Conservation (phyloP, 768 basidiomycete species). For the Leucocoprinus sp. region DNA sequence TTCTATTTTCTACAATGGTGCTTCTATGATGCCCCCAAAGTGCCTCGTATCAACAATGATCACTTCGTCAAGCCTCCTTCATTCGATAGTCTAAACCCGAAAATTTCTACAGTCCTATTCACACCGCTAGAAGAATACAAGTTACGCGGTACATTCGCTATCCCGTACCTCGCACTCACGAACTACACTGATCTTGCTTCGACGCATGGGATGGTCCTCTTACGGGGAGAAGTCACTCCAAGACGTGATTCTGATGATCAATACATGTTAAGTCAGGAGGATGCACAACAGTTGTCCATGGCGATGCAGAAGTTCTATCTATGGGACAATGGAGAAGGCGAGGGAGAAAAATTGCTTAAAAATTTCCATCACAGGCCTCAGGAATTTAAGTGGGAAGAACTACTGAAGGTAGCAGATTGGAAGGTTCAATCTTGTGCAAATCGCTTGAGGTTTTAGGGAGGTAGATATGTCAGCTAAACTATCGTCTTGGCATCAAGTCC, state of each 20-base stretch:
- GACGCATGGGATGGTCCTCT: slow-evolving; percentile 74
- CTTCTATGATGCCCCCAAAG: slow-evolving; percentile 65
- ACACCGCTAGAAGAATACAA: slow-evolving; percentile 95
- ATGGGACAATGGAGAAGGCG: slow-evolving; percentile 33
- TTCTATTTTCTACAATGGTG: slow-evolving; percentile 89
- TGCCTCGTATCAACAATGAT: slow-evolving; percentile 41
- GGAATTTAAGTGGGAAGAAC: slow-evolving; percentile 75
- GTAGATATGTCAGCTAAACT: too few species aligned
- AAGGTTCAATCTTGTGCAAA: too few species aligned
- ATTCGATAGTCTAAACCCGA: slow-evolving; percentile 32
- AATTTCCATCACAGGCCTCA: slow-evolving; percentile 73
- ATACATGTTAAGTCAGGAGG: slow-evolving; percentile 65
- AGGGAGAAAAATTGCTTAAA: slow-evolving; percentile 39
- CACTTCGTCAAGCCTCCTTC: slow-evolving; percentile 32
- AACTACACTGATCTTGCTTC: slow-evolving; percentile 83
- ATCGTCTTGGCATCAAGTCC: too few species aligned
- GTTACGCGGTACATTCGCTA: slow-evolving; percentile 71
- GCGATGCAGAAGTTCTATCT: slow-evolving; percentile 83
- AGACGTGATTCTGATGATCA: slow-evolving; percentile 33
- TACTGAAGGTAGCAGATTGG: slow-evolving; percentile 47
- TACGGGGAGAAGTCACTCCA: slow-evolving; percentile 88
- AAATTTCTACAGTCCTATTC: slow-evolving; percentile 74
- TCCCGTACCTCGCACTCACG: slow-evolving; percentile 85
- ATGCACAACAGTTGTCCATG: slow-evolving; percentile 78
- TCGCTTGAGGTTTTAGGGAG: too few species aligned